These are phyloP conservation scores for Corchorus olitorius DNA, from an alignment of 345 rosid genomes.

Conservation along the genomic window DNA sequence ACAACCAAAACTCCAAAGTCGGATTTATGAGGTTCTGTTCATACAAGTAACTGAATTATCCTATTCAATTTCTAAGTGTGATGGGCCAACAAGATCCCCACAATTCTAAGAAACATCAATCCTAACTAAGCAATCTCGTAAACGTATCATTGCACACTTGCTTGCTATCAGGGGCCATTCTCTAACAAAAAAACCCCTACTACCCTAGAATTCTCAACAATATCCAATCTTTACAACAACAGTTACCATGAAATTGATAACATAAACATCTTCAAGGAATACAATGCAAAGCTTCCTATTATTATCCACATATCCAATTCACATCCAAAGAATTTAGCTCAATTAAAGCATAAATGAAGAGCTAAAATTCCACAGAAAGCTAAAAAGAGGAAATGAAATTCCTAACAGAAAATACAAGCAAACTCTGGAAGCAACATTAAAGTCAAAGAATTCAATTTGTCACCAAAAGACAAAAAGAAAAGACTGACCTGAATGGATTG, in stretches of 20 bases:
- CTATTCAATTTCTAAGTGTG: neutral
- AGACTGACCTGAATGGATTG: constrained; percentile 26
- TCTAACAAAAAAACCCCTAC: neutral
- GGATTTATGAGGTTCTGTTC: neutral
- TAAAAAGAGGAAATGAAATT: constrained; percentile 1
- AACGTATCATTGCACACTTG: neutral
- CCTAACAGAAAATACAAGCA: constrained; percentile 1
- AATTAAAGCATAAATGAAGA: constrained; percentile 13
- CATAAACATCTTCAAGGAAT: neutral
- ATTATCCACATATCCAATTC: neutral
- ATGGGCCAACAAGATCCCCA: constrained; percentile 7
- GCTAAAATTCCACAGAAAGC: neutral
- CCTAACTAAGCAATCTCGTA: neutral
- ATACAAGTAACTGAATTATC: neutral
- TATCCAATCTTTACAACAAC: neutral
- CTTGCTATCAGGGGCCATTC: neutral
- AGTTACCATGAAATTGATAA: neutral
- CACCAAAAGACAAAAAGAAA: constrained; percentile 1
- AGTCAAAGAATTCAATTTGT: neutral
- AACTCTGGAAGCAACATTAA: constrained; percentile 12
- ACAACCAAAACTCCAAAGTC: constrained; percentile 11
- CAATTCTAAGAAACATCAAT: neutral
- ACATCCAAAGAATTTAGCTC: neutral
- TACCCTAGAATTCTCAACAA: neutral
- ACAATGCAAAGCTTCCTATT: neutral